A percentile compares a stretch with the other conserved stretches of the same genome.
phyloP scores from a whole-genome alignment of 2,329 filamentous ascomycete genomes.

The Fusarium floridanum region DNA sequence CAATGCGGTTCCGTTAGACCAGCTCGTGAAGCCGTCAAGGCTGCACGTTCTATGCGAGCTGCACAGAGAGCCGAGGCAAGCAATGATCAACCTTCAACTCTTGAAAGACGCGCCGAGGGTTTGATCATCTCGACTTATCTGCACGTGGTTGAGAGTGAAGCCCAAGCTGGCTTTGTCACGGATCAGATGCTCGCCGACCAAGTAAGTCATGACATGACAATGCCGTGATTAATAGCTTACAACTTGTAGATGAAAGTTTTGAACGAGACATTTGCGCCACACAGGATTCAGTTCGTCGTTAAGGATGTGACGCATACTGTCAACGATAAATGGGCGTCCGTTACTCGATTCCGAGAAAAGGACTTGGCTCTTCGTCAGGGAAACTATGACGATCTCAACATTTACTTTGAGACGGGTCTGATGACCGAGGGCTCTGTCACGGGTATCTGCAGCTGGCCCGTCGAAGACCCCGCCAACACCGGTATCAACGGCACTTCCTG shows the following conservation, averaged over 20 bases:
- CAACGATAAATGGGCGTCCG: conserved; percentile 59
- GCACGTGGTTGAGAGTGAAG: background rate
- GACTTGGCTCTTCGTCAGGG: conserved; percentile 60
- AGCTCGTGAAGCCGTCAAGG: background rate
- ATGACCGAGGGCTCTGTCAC: conserved; percentile 56
- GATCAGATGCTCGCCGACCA: conserved; percentile 6
- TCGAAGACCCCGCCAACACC: conserved; percentile 49
- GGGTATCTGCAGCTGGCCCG: conserved; percentile 56
- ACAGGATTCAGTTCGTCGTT: conserved; percentile 59
- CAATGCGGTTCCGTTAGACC: background rate
- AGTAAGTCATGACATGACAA: background rate
- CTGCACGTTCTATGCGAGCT: background rate
- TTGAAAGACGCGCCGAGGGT: background rate
- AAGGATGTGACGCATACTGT: conserved; percentile 57
- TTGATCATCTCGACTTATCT: background rate
- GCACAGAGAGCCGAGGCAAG: background rate
- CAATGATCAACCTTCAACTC: background rate
- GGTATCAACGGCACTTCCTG: conserved; percentile 49
- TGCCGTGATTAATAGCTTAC: background rate
- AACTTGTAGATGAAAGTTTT: conserved; percentile 45
- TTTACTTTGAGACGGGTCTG: conserved; percentile 59
- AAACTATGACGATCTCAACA: conserved; percentile 58
- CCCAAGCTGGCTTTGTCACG: background rate
- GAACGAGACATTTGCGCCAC: conserved; percentile 57
- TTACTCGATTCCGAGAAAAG: conserved; percentile 56